These are phyloP conservation scores for Heliophila coronopifolia DNA, from an alignment of 441 rosid species.

Conservation along the genomic window DNA sequence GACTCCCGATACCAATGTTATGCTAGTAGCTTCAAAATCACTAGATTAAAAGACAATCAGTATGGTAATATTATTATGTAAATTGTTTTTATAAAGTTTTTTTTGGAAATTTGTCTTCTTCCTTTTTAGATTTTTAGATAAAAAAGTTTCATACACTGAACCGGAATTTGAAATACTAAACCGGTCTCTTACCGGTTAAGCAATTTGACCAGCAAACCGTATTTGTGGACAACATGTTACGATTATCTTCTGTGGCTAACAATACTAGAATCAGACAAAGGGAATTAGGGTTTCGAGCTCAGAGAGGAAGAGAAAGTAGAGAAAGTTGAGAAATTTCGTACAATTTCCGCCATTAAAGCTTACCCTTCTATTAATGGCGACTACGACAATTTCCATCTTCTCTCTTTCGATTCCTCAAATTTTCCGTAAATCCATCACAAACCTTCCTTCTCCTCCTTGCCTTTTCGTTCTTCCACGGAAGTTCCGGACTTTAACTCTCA, in stretches of 20 bases:
- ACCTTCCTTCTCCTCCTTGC: conserved; percentile 21
- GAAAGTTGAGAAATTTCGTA: conserved; percentile 18
- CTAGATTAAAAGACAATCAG: no score
- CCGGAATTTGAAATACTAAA: not conserved
- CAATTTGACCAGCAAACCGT: not conserved
- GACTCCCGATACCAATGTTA: no score
- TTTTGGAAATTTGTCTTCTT: no score
- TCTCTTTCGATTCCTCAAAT: conserved; percentile 37
- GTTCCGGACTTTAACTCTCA: conserved; percentile 24
- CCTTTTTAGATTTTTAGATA: no score
- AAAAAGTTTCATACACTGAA: no score
- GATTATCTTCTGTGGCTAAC: conserved; percentile 24
- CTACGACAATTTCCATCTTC: conserved; percentile 29
- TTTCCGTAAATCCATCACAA: conserved; percentile 23
- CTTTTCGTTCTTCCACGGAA: conserved; percentile 29
- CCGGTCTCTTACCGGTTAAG: conserved; percentile 7
- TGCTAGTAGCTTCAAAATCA: no score
- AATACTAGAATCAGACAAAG: not conserved
- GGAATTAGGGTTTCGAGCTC: conserved; percentile 24
- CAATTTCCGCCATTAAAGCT: conserved; percentile 13
- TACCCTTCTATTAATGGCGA: conserved; percentile 19
- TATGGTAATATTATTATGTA: no score
- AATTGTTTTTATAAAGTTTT: no score
- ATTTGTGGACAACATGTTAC: conserved; percentile 14
- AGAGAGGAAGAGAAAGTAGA: conserved; percentile 25